Percentiles rank a stretch among this genome's conserved stretches.
Conservation (phyloP, 2,329 filamentous ascomycete species). For the Phoma sp. region DNA sequence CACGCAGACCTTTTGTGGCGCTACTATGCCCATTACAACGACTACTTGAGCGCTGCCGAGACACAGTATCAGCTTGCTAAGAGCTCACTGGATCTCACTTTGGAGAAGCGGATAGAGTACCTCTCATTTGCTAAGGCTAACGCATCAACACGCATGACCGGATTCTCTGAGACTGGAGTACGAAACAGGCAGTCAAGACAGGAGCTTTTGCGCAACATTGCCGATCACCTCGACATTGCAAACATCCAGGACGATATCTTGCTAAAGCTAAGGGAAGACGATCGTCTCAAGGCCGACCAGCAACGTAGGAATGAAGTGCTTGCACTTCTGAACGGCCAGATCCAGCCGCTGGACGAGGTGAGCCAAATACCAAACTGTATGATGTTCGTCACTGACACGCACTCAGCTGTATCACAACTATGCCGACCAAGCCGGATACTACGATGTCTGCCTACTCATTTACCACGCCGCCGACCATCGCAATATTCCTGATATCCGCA, state of each 20-base stretch:
- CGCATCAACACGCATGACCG: slow-evolving; percentile 80
- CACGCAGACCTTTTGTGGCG: slow-evolving; percentile 92
- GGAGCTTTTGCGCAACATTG: slow-evolving; percentile 81
- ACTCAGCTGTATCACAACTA: slow-evolving; percentile 87
- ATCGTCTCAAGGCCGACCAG: slow-evolving; percentile 63
- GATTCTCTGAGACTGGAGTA: slow-evolving; percentile 63
- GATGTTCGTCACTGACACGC: slow-evolving; percentile 29
- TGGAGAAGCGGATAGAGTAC: slow-evolving; percentile 87
- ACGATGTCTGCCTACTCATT: slow-evolving; percentile 90
- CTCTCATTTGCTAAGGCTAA: slow-evolving; percentile 92
- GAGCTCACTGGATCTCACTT: slow-evolving; percentile 78
- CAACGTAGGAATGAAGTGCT: slow-evolving; percentile 71
- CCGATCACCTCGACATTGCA: slow-evolving; percentile 86
- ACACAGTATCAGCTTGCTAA: slow-evolving; percentile 85
- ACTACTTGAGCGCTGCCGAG: slow-evolving; percentile 84
- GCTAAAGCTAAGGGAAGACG: slow-evolving; percentile 75
- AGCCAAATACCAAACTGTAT: slow-evolving; percentile 43
- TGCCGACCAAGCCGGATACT: slow-evolving; percentile 89
- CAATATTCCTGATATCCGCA: slow-evolving; percentile 80
- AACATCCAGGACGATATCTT: slow-evolving; percentile 94
- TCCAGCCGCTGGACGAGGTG: slow-evolving; percentile 78
- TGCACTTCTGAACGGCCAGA: slow-evolving; percentile 74
- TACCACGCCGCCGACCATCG: slow-evolving; percentile 92
- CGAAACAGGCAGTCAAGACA: slow-evolving; percentile 76
- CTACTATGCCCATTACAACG: slow-evolving; percentile 84